Conservation (phyloP, 352 stramenopile genomes). For the Globisporangium ultimum region DNA sequence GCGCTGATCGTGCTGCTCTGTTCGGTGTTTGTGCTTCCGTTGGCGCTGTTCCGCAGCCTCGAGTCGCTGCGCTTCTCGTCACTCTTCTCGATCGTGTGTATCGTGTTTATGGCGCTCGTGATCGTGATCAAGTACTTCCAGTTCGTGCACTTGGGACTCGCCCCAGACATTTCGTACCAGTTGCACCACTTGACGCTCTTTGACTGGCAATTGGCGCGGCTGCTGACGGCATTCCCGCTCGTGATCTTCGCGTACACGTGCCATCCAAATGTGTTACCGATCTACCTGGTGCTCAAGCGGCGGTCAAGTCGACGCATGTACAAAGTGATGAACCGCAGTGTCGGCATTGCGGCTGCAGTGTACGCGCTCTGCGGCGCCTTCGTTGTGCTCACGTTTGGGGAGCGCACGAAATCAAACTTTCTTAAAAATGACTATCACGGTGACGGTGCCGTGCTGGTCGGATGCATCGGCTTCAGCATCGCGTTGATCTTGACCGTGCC, state of each 20-base stretch:
- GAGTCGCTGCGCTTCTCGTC: slow-evolving; percentile 84
- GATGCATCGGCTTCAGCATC: slow-evolving; percentile 77
- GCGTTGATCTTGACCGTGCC: slow-evolving; percentile 81
- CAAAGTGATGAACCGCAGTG: slow-evolving; percentile 86
- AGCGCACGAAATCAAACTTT: slow-evolving; percentile 78
- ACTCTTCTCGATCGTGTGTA: slow-evolving; percentile 86
- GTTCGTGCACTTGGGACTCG: slow-evolving; percentile 70
- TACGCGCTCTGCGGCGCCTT: slow-evolving; percentile 81
- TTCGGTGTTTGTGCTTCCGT: slow-evolving; percentile 62
- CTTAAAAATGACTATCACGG: slow-evolving; percentile 85
- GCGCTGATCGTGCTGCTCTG: slow-evolving; percentile 65
- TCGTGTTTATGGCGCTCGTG: slow-evolving; percentile 86
- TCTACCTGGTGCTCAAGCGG: slow-evolving; percentile 87
- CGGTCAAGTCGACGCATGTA: slow-evolving; percentile 81
- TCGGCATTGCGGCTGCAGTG: slow-evolving; percentile 67
- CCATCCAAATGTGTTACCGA: slow-evolving; percentile 86
- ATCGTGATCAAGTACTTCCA: slow-evolving; percentile 90
- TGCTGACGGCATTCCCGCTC: slow-evolving; percentile 74
- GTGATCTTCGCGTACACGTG: slow-evolving; percentile 89
- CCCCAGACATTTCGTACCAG: slow-evolving; percentile 66
- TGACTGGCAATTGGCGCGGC: slow-evolving; percentile 52
- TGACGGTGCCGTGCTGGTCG: slow-evolving; percentile 61
- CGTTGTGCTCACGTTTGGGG: slow-evolving; percentile 85
- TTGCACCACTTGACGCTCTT: slow-evolving; percentile 73
- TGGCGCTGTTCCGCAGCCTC: slow-evolving; percentile 81